A percentile compares a stretch with the other conserved stretches of the same genome.
Evolutionary conservation across 192 early-diverging fungal genomes (phyloP).

Genomic region (Coemansia sp.): DNA sequence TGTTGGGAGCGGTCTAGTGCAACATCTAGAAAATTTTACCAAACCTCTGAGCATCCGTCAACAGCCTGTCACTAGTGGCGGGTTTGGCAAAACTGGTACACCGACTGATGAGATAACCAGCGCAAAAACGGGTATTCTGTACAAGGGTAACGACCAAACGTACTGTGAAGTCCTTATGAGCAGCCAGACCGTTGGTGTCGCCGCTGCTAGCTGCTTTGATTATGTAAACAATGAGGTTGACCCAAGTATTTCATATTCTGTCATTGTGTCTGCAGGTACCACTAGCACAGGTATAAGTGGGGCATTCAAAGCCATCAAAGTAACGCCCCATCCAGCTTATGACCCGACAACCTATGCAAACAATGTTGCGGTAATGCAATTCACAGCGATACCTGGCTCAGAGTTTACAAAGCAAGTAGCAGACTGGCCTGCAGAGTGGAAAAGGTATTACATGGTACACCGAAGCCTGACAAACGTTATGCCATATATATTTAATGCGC

Average conservation of each 20-base stretch:
- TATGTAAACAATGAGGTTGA: constrained; percentile 6
- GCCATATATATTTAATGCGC: background rate
- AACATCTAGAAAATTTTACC: background rate
- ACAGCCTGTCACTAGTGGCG: background rate
- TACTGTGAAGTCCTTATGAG: constrained; percentile 20
- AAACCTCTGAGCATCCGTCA: background rate
- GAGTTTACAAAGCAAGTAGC: constrained; percentile 1
- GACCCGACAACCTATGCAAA: constrained; percentile 31
- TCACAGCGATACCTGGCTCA: background rate
- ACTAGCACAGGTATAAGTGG: background rate
- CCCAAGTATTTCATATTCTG: constrained; percentile 2
- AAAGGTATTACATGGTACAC: constrained; percentile 9
- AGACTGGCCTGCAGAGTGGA: constrained; percentile 1
- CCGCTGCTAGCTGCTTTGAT: constrained; percentile 35
- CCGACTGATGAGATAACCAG: background rate
- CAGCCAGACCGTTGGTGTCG: constrained; percentile 16
- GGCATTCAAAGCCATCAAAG: background rate
- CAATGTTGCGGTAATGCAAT: constrained; percentile 27
- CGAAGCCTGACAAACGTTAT: constrained; percentile 6
- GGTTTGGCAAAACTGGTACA: background rate
- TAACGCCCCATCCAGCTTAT: constrained; percentile 20
- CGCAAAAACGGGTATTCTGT: background rate
- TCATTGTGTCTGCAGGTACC: background rate
- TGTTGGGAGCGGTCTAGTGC: background rate
- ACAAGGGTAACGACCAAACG: constrained; percentile 5